Evolutionary conservation across 139 green algal genomes (phyloP).

Genomic region (Picochlorum sp.): DNA sequence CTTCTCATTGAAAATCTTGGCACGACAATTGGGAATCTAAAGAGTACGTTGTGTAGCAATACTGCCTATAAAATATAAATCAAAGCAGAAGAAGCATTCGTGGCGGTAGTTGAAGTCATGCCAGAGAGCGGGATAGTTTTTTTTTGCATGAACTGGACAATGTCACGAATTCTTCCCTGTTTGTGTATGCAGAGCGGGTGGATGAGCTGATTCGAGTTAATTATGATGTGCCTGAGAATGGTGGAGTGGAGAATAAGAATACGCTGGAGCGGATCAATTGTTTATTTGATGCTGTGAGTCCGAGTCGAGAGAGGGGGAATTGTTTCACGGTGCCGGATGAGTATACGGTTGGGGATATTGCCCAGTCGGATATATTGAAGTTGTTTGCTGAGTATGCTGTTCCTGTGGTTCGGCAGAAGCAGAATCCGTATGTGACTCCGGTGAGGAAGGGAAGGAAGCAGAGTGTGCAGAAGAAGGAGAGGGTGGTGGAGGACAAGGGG

Average conservation of each 20-base stretch:
- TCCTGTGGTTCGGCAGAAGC: not conserved
- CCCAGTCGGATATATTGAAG: not conserved
- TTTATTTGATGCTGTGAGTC: conserved; percentile 4
- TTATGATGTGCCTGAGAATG: not conserved
- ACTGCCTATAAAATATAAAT: too few relatives aligned
- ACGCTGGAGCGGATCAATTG: not conserved
- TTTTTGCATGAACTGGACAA: too few relatives aligned
- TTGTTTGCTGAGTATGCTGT: conserved; percentile 10
- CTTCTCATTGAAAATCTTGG: conserved; percentile 2
- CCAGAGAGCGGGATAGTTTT: too few relatives aligned
- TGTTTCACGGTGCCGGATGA: conserved; percentile 10
- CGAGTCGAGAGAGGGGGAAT: not conserved
- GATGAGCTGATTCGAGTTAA: not conserved
- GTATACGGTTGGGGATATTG: not conserved
- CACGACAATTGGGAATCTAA: not conserved
- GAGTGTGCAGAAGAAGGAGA: not conserved
- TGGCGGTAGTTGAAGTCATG: too few relatives aligned
- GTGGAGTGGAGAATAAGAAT: not conserved
- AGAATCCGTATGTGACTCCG: not conserved
- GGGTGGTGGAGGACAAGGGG: not conserved
- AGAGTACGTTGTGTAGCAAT: not conserved
- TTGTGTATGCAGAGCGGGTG: conserved; percentile 2
- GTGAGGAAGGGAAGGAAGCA: not conserved
- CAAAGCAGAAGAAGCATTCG: fast-evolving
- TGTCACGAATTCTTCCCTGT: too few relatives aligned